Percentiles rank a stretch among this genome's conserved stretches.
These are phyloP conservation scores for Mixia osmundae DNA, from an alignment of 1,284 basidiomycete species.

Conservation along the genomic window DNA sequence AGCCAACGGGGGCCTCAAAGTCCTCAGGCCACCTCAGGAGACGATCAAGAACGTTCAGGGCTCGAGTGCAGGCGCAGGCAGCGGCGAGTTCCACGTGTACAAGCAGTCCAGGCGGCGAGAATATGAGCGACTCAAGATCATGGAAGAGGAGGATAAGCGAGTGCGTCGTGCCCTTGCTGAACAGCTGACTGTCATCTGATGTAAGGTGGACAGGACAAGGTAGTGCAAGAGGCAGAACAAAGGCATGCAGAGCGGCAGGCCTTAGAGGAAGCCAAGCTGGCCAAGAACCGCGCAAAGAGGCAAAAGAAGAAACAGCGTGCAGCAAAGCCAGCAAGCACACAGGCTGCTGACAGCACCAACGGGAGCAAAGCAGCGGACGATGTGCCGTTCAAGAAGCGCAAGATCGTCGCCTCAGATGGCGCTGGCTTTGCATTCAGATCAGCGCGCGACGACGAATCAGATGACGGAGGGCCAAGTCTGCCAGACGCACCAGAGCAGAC, in stretches of 20 bases:
- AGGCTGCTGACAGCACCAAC: neutral
- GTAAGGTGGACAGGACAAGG: neutral
- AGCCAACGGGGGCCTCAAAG: constrained; percentile 49
- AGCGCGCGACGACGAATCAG: too few species aligned
- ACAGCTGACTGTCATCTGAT: neutral
- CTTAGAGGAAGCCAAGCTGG: constrained; percentile 55
- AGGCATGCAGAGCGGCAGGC: constrained; percentile 40
- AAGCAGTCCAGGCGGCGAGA: constrained; percentile 82
- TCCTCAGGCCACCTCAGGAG: constrained; percentile 51
- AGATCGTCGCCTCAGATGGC: too few species aligned
- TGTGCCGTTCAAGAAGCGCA: too few species aligned
- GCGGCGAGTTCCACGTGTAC: constrained; percentile 94
- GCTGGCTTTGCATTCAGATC: too few species aligned
- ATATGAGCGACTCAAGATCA: constrained; percentile 73
- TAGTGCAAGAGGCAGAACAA: constrained; percentile 22
- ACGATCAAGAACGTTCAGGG: constrained; percentile 99
- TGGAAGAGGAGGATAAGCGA: constrained; percentile 59
- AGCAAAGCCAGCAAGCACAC: neutral
- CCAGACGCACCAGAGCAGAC: too few species aligned
- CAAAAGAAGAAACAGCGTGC: constrained; percentile 55
- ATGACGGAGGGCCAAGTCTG: too few species aligned
- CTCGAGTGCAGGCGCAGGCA: constrained; percentile 69
- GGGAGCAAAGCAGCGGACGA: too few species aligned
- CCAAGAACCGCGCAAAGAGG: constrained; percentile 71
- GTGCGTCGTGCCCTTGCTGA: constrained; percentile 27